Evolutionary conservation across 768 basidiomycete species (phyloP), one percentile per base, ranked within the genome.

Genomic region (Tricholoma terreum): DNA sequence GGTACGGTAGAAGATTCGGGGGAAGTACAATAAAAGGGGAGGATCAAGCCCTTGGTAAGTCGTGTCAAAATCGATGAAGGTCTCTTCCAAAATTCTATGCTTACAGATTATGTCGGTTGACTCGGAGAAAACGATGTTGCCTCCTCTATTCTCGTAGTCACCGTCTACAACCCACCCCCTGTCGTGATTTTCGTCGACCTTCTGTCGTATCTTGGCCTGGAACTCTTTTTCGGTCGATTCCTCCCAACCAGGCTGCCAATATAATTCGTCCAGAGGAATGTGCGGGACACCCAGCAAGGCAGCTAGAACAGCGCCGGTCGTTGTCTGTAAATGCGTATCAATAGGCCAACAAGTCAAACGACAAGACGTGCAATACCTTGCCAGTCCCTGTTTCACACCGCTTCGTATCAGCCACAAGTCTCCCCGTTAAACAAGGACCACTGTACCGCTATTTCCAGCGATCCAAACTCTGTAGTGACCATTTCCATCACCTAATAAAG

Each of bases 21-120:
- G 84, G 54, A 88, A 75, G 70, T 88, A 89, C 9, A 81, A 67
- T 8, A 72, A 14, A 31, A 88, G 70, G 12, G 86, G 87, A 7
- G 86, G 85, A 61, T 88, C 86, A 19, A 89, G 71, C 87, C 87
- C 86, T 89, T 54, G 7, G 55, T 12, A 48, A 50, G 35, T 17
- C 14, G 43, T 49, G 30, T 0, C 19, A 34, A 46, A 1, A 34
- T 42, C 19, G 50, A 30, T 30, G 21, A 50, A 4, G 6, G 14
- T 35, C 8, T 30, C 24, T 27, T 27, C 24, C 46, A 27, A 54
- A 43, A 15, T 14, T 52, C 17, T 38, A 30, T n/a, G 70, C 77
- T 46, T 56, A 85, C 84, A 85, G 22, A 85, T 76, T 6, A 81
- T 63, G 63, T 85, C 83, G 4, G 84, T 84, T 11, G 77, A 69